These are phyloP conservation scores for Apiotrichum veenhuisii DNA, from an alignment of 1,284 basidiomycete species.

Conservation along the genomic window DNA sequence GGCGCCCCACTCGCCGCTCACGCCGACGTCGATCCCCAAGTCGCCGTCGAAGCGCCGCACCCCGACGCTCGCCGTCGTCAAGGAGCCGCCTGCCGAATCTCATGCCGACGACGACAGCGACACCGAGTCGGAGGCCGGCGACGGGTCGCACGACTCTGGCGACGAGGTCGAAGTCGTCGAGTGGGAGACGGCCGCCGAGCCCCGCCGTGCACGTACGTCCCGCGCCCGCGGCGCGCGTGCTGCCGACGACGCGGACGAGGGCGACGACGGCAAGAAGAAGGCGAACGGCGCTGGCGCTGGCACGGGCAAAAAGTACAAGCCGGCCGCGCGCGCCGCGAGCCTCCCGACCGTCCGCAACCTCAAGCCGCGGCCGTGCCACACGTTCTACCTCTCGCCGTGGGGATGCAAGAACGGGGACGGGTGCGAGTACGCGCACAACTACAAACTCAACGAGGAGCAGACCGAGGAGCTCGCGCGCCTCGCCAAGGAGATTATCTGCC, in stretches of 20 bases:
- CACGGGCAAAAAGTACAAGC: constrained; percentile 15
- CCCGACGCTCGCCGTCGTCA: neutral
- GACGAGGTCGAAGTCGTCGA: constrained; percentile 17
- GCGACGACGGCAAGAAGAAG: constrained; percentile 9
- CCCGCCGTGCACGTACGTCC: neutral
- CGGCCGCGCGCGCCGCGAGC: constrained; percentile 6
- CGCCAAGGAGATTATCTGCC: constrained; percentile 43
- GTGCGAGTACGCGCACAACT: constrained; percentile 42
- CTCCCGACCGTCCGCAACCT: constrained; percentile 22
- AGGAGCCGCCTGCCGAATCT: neutral
- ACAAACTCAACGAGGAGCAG: constrained; percentile 35
- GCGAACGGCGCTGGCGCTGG: neutral
- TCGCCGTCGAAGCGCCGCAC: neutral
- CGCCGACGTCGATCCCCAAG: neutral
- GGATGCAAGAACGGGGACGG: constrained; percentile 37
- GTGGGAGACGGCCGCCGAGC: constrained; percentile 9
- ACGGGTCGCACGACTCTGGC: neutral
- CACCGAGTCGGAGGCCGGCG: neutral
- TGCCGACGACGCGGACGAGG: constrained; percentile 15
- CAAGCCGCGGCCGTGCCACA: constrained; percentile 23
- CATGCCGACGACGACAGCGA: neutral
- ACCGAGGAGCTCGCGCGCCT: constrained; percentile 33
- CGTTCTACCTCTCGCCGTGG: constrained; percentile 24
- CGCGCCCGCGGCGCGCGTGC: constrained; percentile 28
- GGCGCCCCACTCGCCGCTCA: neutral